Percentiles rank a stretch among this genome's conserved stretches.
Evolutionary conservation across 2,329 filamentous ascomycete species (phyloP).

Genomic region (Exophiala lecanii-corni): DNA sequence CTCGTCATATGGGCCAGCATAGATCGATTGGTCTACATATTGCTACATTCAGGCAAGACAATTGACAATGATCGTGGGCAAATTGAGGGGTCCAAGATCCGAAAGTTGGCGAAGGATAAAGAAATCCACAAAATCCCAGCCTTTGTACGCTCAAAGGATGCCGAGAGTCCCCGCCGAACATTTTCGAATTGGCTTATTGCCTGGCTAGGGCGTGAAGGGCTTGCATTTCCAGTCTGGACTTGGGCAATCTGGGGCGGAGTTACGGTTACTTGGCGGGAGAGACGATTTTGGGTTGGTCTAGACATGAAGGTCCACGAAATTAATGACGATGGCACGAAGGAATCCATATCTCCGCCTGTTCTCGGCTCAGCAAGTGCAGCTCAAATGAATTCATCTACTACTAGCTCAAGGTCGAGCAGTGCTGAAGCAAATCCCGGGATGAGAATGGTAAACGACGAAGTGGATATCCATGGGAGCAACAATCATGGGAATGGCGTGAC

Average conservation of each 20-base stretch:
- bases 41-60: constrained; percentile 67
- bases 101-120: constrained; percentile 45
- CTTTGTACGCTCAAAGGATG: constrained; percentile 54
- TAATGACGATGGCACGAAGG: constrained; percentile 20
- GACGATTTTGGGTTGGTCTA: constrained; percentile 71
- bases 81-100: background rate
- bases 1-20: constrained; percentile 67
- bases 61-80: constrained; percentile 45
- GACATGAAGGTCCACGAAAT: constrained; percentile 75
- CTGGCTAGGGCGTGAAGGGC: constrained; percentile 77
- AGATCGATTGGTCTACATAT: constrained; percentile 69
- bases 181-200: constrained; percentile 70
- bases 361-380: background rate
- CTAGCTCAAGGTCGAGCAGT: background rate
- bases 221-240: constrained; percentile 85
- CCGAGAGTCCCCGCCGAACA: constrained; percentile 35
- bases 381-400: background rate
- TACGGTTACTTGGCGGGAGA: constrained; percentile 82
- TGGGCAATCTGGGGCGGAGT: constrained; percentile 86
- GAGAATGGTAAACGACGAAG: too few relatives aligned
- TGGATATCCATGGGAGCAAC: too few relatives aligned
- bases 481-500: too few relatives aligned
- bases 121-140: constrained; percentile 58
- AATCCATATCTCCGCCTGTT: too few relatives aligned
- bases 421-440: background rate